phyloP scores from a whole-genome alignment of 495 filamentous ascomycete genomes.

The Halenospora varia region DNA sequence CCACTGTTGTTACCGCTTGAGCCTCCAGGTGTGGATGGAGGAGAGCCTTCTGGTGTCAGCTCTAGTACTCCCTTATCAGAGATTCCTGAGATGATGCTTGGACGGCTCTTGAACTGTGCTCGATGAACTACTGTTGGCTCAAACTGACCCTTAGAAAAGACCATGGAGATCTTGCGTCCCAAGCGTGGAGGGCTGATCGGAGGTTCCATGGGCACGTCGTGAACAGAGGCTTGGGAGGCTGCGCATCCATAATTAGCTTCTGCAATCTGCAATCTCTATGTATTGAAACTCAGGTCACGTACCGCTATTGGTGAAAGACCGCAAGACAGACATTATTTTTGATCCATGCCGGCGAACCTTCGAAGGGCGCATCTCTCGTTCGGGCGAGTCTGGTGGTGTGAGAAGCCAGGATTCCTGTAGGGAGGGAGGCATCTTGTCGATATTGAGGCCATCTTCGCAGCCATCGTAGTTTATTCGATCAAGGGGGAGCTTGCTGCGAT shows the following conservation, averaged over 20 bases:
- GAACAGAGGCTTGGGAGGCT: conserved; percentile 16
- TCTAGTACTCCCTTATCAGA: neutral
- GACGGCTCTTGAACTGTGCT: conserved; percentile 30
- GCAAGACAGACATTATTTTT: conserved; percentile 39
- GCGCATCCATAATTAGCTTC: neutral
- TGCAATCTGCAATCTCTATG: neutral
- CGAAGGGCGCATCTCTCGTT: conserved; percentile 10
- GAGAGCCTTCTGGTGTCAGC: conserved; percentile 12
- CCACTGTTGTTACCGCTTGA: conserved; percentile 13
- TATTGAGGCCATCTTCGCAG: conserved; percentile 5
- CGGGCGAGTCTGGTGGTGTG: conserved; percentile 8
- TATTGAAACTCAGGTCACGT: conserved; percentile 9
- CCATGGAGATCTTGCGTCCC: conserved; percentile 39
- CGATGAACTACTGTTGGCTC: conserved; percentile 46
- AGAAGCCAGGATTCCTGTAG: neutral
- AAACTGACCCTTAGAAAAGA: conserved; percentile 35
- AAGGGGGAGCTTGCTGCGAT: conserved; percentile 4
- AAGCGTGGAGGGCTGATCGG: conserved; percentile 12
- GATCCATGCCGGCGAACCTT: conserved; percentile 38
- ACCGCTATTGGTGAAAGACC: conserved; percentile 43
- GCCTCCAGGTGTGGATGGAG: conserved; percentile 13
- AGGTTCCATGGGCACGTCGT: neutral
- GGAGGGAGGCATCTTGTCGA: neutral
- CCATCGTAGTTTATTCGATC: neutral
- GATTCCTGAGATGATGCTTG: conserved; percentile 17